Conservation (phyloP, 2,329 filamentous ascomycete genomes). For the Fusarium anguioides region DNA sequence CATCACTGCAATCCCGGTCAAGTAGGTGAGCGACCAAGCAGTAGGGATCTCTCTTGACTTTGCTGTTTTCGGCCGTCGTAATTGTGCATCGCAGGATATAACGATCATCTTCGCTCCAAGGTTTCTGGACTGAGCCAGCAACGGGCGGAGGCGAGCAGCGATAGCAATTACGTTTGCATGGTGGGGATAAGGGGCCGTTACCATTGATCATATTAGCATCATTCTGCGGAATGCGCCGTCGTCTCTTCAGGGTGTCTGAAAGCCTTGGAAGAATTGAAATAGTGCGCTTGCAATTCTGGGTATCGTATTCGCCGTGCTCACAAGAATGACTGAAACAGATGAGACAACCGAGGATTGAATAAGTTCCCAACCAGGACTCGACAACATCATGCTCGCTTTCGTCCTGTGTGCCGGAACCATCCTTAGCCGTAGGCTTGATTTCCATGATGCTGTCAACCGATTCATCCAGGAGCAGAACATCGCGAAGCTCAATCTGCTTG, state of each 20-base stretch:
- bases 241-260: slow-evolving; percentile 48
- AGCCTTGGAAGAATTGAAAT: slow-evolving; percentile 60
- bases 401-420: slow-evolving; percentile 49
- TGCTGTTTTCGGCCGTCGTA: slow-evolving; percentile 55
- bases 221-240: slow-evolving; percentile 30
- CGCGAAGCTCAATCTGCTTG: slow-evolving; percentile 60
- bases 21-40: slow-evolving; percentile 64
- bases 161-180: slow-evolving; percentile 59
- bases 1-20: slow-evolving; percentile 64
- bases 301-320: slow-evolving; percentile 70
- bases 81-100: slow-evolving; percentile 61
- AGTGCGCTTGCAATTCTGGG: slow-evolving; percentile 62
- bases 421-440: slow-evolving; percentile 64
- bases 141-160: slow-evolving; percentile 38
- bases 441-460: slow-evolving; percentile 65
- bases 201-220: slow-evolving; percentile 28
- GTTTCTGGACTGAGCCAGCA: slow-evolving; percentile 25
- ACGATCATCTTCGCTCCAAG: slow-evolving; percentile 63
- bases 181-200: slow-evolving; percentile 18
- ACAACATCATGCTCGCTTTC: slow-evolving; percentile 54
- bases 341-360: slow-evolving; percentile 66
- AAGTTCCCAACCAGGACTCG: slow-evolving; percentile 64
- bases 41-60: slow-evolving; percentile 55
- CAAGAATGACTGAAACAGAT: slow-evolving; percentile 70
- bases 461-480: slow-evolving; percentile 65